phyloP scores from a whole-genome alignment of 2,329 filamentous ascomycete species.

The Ceratocystis eucalypticola region DNA sequence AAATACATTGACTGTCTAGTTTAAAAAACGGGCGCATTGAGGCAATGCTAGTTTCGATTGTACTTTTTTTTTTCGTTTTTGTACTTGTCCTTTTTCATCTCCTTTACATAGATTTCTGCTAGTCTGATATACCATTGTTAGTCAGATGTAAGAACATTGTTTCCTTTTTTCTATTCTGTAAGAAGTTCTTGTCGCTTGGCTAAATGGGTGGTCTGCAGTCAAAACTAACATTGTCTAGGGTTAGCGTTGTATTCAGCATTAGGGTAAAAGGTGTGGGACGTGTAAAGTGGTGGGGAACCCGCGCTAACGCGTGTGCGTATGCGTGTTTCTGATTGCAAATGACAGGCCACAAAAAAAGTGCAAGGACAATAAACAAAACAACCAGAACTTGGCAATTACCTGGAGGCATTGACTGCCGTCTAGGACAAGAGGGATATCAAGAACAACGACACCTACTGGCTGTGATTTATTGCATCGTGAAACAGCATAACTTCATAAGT shows the following conservation, averaged over 20 bases:
- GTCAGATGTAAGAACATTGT: no score
- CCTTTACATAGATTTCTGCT: background rate
- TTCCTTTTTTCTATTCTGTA: no score
- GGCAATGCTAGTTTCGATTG: background rate
- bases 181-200: no score
- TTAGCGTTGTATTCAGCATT: background rate
- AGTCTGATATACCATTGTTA: no score
- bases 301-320: background rate
- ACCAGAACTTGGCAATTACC: background rate
- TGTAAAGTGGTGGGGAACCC: constrained; percentile 17
- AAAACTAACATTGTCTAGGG: background rate
- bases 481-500: background rate
- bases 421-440: background rate
- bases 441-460: background rate
- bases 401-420: background rate
- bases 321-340: background rate
- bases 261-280: constrained; percentile 6
- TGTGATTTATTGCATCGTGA: background rate
- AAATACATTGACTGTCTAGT: background rate
- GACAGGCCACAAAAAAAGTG: background rate
- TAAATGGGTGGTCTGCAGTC: no score
- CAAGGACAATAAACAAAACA: background rate
- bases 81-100: background rate
- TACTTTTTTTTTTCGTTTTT: background rate
- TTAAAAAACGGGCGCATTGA: background rate